Percentiles rank a stretch among this genome's conserved stretches.
Evolutionary conservation across 2,329 filamentous ascomycete genomes (phyloP).

Genomic region (Ophiosphaerella herpotricha): DNA sequence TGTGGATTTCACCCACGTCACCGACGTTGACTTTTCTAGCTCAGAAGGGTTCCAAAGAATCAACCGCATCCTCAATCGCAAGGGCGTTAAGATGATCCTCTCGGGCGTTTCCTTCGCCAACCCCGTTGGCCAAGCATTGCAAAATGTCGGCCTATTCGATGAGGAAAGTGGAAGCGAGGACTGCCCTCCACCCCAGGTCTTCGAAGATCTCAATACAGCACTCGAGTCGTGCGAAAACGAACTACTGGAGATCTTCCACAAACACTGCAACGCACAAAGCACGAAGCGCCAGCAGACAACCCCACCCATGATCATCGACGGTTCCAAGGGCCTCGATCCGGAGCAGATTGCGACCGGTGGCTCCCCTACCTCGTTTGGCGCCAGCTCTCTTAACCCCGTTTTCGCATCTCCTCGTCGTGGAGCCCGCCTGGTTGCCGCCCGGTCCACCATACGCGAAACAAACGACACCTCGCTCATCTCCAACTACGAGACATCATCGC

Average conservation of each 20-base stretch:
- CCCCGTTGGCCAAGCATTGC: slow-evolving; percentile 75
- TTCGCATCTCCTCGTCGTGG: slow-evolving; percentile 79
- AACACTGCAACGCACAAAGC: slow-evolving; percentile 41
- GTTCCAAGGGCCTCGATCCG: slow-evolving; percentile 9
- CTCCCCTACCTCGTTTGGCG: slow-evolving; percentile 30
- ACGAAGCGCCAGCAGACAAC: slow-evolving; percentile 51
- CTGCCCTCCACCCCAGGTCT: slow-evolving; percentile 62
- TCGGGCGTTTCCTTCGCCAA: slow-evolving; percentile 79
- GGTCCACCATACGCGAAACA: slow-evolving; percentile 69
- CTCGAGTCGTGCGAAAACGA: slow-evolving; percentile 96
- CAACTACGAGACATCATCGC: slow-evolving; percentile 14
- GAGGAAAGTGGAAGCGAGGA: slow-evolving; percentile 70
- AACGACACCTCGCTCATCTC: slow-evolving; percentile 17
- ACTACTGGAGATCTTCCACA: slow-evolving; percentile 69
- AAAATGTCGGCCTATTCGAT: slow-evolving; percentile 81
- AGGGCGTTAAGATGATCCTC: slow-evolving; percentile 78
- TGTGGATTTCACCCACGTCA: slow-evolving; percentile 86
- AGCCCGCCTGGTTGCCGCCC: slow-evolving; percentile 78
- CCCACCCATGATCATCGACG: slow-evolving; percentile 41
- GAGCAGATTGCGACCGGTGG: slow-evolving; percentile 22
- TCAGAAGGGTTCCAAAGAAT: slow-evolving; percentile 94
- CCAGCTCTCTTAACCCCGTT: slow-evolving; percentile 55
- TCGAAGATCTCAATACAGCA: slow-evolving; percentile 89
- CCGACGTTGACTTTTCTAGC: slow-evolving; percentile 92
- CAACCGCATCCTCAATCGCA: slow-evolving; percentile 77